A percentile compares a stretch with the other conserved stretches of the same genome.
Evolutionary conservation across 257 asterid species (phyloP).

Genomic region (Petunia axillaris): DNA sequence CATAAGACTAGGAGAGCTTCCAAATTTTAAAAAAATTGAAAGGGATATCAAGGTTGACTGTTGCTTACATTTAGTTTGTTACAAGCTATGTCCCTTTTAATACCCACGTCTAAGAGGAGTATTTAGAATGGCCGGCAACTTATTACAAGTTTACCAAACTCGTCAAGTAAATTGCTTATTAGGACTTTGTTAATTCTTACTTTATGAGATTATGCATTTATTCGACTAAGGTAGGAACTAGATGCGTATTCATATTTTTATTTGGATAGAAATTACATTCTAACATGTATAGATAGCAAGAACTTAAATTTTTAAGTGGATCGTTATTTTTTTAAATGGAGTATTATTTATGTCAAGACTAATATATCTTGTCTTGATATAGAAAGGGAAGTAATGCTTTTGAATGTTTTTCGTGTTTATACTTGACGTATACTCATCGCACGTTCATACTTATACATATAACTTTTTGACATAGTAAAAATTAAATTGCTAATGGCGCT

Average conservation of each 20-base stretch:
- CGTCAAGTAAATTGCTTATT: background rate
- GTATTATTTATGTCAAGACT: too few relatives aligned
- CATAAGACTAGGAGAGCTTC: background rate
- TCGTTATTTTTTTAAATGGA: too few relatives aligned
- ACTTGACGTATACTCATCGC: too few relatives aligned
- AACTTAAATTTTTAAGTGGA: background rate
- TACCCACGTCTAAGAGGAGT: background rate
- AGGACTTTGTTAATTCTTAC: background rate
- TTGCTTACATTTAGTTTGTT: background rate
- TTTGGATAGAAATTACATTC: background rate
- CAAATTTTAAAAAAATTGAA: constrained; percentile 18
- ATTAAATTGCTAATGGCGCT: too few relatives aligned
- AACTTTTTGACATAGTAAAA: too few relatives aligned
- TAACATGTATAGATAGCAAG: background rate
- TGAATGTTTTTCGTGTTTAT: too few relatives aligned
- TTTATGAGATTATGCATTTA: background rate
- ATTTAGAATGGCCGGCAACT: constrained; percentile 14
- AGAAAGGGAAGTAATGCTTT: too few relatives aligned
- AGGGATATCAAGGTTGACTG: constrained; percentile 27
- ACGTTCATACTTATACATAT: too few relatives aligned
- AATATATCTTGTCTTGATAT: too few relatives aligned
- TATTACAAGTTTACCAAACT: constrained; percentile 9
- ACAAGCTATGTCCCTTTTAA: background rate
- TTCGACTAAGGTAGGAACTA: constrained; percentile 5
- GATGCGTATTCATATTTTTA: background rate